Conservation (phyloP, 1,284 basidiomycete genomes). For the Gomphus sp. region DNA sequence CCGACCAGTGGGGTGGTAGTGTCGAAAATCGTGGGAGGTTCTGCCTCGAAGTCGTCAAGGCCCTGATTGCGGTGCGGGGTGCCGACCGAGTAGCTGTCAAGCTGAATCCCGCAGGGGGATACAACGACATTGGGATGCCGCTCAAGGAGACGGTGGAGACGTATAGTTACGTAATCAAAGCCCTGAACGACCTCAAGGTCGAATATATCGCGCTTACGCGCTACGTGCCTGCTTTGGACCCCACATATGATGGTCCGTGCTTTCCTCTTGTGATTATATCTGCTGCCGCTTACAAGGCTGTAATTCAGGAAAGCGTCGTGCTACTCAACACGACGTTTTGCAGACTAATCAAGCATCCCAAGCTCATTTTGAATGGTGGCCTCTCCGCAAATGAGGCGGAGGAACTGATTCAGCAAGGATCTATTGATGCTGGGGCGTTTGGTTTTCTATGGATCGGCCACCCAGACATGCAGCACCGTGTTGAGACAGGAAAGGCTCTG, state of each 20-base stretch:
- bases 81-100: slow-evolving; percentile 33
- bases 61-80: no score
- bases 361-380: slow-evolving; percentile 25
- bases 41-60: slow-evolving; percentile 26
- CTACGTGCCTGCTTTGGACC: slow-evolving; percentile 18
- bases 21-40: slow-evolving; percentile 33
- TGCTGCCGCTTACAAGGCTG: background rate
- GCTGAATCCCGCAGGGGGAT: slow-evolving; percentile 24
- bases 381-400: slow-evolving; percentile 28
- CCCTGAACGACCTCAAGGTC: slow-evolving; percentile 12
- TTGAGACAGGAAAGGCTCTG: slow-evolving; percentile 16
- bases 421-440: slow-evolving; percentile 19
- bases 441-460: no score
- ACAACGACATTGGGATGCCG: no score
- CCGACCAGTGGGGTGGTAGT: slow-evolving; percentile 46
- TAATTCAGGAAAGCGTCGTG: slow-evolving; percentile 10
- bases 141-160: slow-evolving; percentile 15
- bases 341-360: slow-evolving; percentile 17
- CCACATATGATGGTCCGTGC: no score
- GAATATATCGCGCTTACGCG: slow-evolving; percentile 16
- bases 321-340: slow-evolving; percentile 19
- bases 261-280: background rate
- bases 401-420: slow-evolving; percentile 16
- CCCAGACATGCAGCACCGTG: slow-evolving; percentile 19
- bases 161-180: slow-evolving; percentile 12